A percentile compares a stretch with the other conserved stretches of the same genome.
phyloP scores from a whole-genome alignment of 805 yeast species.

The Lipomyces yamadae region DNA sequence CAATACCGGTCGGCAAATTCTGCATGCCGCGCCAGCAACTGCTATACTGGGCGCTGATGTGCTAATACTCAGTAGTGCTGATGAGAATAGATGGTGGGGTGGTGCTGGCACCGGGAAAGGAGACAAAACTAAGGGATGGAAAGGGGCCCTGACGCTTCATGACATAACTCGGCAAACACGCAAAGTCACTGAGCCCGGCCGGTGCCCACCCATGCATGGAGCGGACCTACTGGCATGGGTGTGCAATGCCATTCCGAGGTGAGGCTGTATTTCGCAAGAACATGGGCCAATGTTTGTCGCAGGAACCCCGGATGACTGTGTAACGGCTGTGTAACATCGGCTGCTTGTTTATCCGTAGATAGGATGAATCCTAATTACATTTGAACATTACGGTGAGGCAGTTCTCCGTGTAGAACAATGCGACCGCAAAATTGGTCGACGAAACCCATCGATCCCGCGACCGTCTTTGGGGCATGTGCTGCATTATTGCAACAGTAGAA shows the following conservation, averaged over 20 bases:
- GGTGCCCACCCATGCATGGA: neutral
- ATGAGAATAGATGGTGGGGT: neutral
- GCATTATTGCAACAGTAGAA: neutral
- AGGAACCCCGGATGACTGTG: neutral
- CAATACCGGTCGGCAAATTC: neutral
- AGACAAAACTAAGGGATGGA: neutral
- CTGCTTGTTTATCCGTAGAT: neutral
- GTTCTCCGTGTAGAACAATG: neutral
- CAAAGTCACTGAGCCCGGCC: neutral
- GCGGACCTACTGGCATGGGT: neutral
- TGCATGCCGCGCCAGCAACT: neutral
- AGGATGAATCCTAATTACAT: neutral
- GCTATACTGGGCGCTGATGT: neutral
- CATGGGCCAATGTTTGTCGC: neutral
- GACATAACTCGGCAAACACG: neutral
- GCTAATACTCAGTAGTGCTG: neutral
- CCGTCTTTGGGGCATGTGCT: neutral
- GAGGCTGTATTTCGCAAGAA: slow-evolving; percentile 5
- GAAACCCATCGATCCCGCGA: neutral
- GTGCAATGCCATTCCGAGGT: neutral
- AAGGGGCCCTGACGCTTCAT: neutral
- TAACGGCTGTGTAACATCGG: neutral
- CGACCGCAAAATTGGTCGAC: neutral
- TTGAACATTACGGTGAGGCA: neutral
- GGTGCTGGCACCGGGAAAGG: neutral